These are phyloP conservation scores for Aspergillus fumigatiaffinis DNA, from an alignment of 2,329 filamentous ascomycete species.

Conservation along the genomic window DNA sequence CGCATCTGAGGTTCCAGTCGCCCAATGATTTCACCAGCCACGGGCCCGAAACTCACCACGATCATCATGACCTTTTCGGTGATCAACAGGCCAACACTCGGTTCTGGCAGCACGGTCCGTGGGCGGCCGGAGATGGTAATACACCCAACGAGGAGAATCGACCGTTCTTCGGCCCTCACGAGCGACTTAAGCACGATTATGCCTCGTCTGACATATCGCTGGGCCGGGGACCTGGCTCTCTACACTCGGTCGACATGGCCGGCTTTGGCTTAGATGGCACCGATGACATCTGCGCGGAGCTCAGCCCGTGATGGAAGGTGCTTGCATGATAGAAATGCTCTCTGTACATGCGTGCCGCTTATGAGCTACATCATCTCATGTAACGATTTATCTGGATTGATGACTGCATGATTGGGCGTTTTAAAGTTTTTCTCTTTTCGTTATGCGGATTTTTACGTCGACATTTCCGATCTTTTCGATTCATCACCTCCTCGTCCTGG, in stretches of 20 bases:
- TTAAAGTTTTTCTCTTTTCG: constrained; percentile 20
- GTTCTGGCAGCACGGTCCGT: constrained; percentile 43
- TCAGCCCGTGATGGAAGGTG: constrained; percentile 33
- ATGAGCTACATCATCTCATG: constrained; percentile 33
- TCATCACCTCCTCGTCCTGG: background rate
- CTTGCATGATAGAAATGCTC: constrained; percentile 2
- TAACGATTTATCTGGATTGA: constrained; percentile 39
- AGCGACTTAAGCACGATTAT: constrained; percentile 42
- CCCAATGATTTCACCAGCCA: constrained; percentile 39
- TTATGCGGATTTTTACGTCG: constrained; percentile 15
- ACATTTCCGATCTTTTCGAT: constrained; percentile 8
- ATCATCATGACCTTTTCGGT: constrained; percentile 43
- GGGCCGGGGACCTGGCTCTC: constrained; percentile 39
- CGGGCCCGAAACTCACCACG: constrained; percentile 32
- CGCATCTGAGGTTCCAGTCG: constrained; percentile 40
- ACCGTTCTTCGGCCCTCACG: constrained; percentile 42
- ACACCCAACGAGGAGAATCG: constrained; percentile 41
- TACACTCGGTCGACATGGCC: constrained; percentile 45
- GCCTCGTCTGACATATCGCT: constrained; percentile 43
- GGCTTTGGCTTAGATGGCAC: constrained; percentile 40
- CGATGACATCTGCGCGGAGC: constrained; percentile 33
- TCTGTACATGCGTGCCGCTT: constrained; percentile 22
- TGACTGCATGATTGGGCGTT: constrained; percentile 41
- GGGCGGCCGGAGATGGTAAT: constrained; percentile 40
- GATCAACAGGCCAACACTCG: constrained; percentile 44